phyloP scores from a whole-genome alignment of 352 stramenopile species.

The Phytophthora idaei region DNA sequence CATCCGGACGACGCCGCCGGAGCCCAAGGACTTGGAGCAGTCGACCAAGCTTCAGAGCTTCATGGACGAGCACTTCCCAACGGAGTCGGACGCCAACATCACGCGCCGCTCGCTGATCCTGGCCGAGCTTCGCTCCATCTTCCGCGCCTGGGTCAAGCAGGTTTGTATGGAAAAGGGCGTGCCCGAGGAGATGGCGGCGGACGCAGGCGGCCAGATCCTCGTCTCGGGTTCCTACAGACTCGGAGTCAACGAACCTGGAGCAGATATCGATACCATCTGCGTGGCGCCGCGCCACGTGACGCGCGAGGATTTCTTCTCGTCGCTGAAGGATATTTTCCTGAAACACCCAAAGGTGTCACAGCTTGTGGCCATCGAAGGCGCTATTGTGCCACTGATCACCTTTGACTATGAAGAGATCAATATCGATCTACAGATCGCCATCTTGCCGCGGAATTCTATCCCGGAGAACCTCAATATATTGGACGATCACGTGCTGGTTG shows the following conservation, averaged over 20 bases:
- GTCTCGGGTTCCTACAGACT: conserved; percentile 95
- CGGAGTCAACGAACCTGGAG: conserved; percentile 96
- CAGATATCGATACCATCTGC: conserved; percentile 98
- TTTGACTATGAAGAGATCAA: conserved; percentile 99
- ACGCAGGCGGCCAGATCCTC: conserved; percentile 88
- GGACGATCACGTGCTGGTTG: conserved; percentile 88
- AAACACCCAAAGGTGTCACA: conserved; percentile 92
- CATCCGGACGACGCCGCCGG: conserved; percentile 85
- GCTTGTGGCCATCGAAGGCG: conserved; percentile 86
- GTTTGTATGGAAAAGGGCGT: conserved; percentile 85
- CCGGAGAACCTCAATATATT: conserved; percentile 91
- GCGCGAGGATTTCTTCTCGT: conserved; percentile 97
- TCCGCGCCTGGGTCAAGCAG: conserved; percentile 87
- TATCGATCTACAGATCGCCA: conserved; percentile 98
- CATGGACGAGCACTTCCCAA: conserved; percentile 85
- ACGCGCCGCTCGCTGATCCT: conserved; percentile 86
- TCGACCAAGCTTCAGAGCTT: conserved; percentile 80
- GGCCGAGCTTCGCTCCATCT: conserved; percentile 82
- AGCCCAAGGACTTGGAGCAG: conserved; percentile 85
- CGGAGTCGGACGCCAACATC: conserved; percentile 81
- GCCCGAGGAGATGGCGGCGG: conserved; percentile 83
- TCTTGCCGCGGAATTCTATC: conserved; percentile 92
- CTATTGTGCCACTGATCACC: conserved; percentile 97
- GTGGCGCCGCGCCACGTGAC: conserved; percentile 96
- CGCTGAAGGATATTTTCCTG: conserved; percentile 92